phyloP scores from a whole-genome alignment of 2,329 filamentous ascomycete genomes.

The Hirsutella minnesotensis region DNA sequence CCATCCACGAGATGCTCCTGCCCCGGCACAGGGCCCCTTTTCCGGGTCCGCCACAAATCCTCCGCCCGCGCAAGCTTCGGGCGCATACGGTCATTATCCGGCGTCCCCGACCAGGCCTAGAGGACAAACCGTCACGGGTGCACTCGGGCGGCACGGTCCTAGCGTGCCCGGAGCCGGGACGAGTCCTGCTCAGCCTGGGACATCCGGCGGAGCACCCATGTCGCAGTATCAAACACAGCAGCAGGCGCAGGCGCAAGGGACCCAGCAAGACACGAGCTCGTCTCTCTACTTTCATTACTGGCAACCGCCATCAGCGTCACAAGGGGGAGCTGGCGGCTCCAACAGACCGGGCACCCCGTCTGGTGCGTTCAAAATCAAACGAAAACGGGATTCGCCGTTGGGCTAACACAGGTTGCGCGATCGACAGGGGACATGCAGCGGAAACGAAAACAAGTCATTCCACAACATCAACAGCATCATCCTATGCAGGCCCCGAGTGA shows the following conservation, averaged over 20 bases:
- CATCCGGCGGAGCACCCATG: slow-evolving; percentile 15
- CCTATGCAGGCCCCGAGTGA: slow-evolving; percentile 15
- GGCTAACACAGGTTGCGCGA: slow-evolving; percentile 22
- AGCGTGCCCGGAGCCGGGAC: slow-evolving; percentile 33
- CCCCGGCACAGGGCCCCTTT: slow-evolving; percentile 30
- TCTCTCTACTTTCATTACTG: slow-evolving; percentile 88
- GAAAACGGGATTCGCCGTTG: slow-evolving; percentile 30
- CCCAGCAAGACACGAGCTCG: slow-evolving; percentile 56
- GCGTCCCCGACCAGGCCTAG: slow-evolving; percentile 37
- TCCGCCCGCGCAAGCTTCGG: slow-evolving; percentile 21
- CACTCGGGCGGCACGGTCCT: slow-evolving; percentile 24
- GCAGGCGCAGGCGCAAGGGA: slow-evolving; percentile 39
- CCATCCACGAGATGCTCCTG: slow-evolving; percentile 34
- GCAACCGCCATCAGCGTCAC: slow-evolving; percentile 67
- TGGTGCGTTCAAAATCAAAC: slow-evolving; percentile 53
- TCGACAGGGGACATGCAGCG: slow-evolving; percentile 64
- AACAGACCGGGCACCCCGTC: slow-evolving; percentile 63
- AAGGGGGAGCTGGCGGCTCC: slow-evolving; percentile 40
- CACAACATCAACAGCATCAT: slow-evolving; percentile 14
- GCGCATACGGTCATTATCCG: slow-evolving; percentile 32
- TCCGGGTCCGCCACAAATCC: slow-evolving; percentile 18
- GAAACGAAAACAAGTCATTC: slow-evolving; percentile 48
- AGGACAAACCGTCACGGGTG: slow-evolving; percentile 35
- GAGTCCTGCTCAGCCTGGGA: slow-evolving; percentile 26
- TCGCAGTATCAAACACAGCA: slow-evolving; percentile 29